These are phyloP conservation scores for Pythium aquatile DNA, from an alignment of 352 stramenopile genomes.

Conservation along the genomic window DNA sequence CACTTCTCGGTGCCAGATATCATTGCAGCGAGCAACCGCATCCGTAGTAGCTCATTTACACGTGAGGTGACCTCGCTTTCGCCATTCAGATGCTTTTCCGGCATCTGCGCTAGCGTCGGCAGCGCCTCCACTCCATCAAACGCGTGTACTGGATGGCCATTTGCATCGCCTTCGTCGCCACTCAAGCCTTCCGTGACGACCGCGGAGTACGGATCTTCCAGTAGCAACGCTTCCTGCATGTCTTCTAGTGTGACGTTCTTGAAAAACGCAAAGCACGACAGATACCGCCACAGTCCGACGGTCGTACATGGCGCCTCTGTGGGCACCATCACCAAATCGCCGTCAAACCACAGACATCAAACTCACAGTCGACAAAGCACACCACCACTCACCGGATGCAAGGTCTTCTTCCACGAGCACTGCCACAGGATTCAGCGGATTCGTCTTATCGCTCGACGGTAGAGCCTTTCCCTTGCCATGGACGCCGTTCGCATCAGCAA, in stretches of 20 bases:
- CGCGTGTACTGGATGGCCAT: background rate
- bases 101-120: background rate
- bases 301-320: conserved; percentile 68
- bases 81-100: background rate
- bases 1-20: background rate
- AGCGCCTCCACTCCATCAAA: background rate
- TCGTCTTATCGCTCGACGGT: conserved; percentile 26
- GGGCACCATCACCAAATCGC: background rate
- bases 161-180: background rate
- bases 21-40: conserved; percentile 23
- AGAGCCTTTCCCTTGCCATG: conserved; percentile 13
- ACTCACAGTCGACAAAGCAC: background rate
- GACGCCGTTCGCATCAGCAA: background rate
- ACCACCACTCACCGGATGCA: conserved; percentile 37
- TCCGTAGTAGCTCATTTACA: conserved; percentile 6
- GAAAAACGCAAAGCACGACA: conserved; percentile 61
- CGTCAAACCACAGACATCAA: background rate
- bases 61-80: background rate
- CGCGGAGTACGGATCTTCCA: conserved; percentile 42
- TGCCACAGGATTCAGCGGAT: conserved; percentile 26
- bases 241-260: conserved; percentile 56
- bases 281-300: conserved; percentile 65
- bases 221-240: conserved; percentile 50
- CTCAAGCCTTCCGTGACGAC: background rate
- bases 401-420: conserved; percentile 69